Evolutionary conservation across 2,329 filamentous ascomycete species (phyloP), one percentile per base, ranked within the genome.

Genomic region (Alternaria brassicicola): DNA sequence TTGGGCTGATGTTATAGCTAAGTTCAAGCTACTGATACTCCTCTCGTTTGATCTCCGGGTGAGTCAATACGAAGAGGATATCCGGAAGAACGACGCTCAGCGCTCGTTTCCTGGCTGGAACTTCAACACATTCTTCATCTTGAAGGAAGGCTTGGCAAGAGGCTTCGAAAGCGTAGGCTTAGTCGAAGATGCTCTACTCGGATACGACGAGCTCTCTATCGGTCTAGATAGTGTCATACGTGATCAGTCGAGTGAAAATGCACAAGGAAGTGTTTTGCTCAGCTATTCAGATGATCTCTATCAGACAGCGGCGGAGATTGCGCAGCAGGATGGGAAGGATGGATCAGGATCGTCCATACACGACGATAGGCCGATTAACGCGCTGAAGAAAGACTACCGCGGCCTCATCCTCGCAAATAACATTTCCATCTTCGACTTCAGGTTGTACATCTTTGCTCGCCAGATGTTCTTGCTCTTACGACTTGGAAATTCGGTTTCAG

Each of bases 91-190:
- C 72, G 94, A 98, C 68, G 86, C 89, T 0, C 93, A 98, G 75
- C 86, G 94, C 45, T 88, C 83, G 31, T 80, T 99, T 17, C 95
- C 95, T 0, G 95, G 95, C 0, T 99, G 95, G 95, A 99, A 99
- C 73, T 99, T 99, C 74, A 98, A 95, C 78, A 99, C 95, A 0
- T 99, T 99, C 75, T 99, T 99, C 75, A 93, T 99, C 15, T 83
- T 99, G 8, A 99, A 99, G 72, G 95, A 99, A 76, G 95, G 95
- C 0, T 81, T 99, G 33, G 94, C 95, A 1, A 86, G 92, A 65
- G 96, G 94, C 0, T 97, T 99, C 66, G 96, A 99, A 76, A 98
- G 92, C 73, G 93, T 98, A 3, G 96, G 96, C 0, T 82, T 99
- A 9, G 92, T 97, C 8, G 95, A 99, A 72, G 95, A 99, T 82